Evolutionary conservation across 2,329 filamentous ascomycete species (phyloP).

Genomic region (Diaporthe aspalathi): DNA sequence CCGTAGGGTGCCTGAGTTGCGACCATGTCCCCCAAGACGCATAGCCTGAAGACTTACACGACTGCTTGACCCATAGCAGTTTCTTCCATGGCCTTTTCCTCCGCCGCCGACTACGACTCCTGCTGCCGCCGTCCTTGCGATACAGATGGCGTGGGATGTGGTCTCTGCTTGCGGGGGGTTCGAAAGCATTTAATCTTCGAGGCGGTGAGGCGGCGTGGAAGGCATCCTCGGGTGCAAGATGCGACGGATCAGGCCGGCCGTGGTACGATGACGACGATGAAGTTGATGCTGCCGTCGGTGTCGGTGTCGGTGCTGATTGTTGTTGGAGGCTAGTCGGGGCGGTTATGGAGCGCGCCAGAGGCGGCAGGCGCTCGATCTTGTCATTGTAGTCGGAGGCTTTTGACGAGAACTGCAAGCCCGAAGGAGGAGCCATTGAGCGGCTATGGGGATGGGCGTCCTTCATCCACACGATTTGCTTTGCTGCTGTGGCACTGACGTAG

Average conservation of each 20-base stretch:
- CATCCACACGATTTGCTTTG: constrained; percentile 30
- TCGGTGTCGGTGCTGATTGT: not conserved
- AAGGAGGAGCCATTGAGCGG: constrained; percentile 47
- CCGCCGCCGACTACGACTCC: constrained; percentile 73
- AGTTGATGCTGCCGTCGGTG: constrained; percentile 5
- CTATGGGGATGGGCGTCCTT: constrained; percentile 28
- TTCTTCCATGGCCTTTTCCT: constrained; percentile 90
- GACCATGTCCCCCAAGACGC: too few relatives aligned
- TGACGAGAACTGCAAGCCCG: constrained; percentile 46
- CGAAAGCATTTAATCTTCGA: constrained; percentile 59
- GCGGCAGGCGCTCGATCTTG: constrained; percentile 41
- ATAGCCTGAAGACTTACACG: constrained; percentile 67
- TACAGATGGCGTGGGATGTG: constrained; percentile 53
- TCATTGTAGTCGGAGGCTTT: constrained; percentile 45
- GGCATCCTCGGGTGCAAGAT: constrained; percentile 87
- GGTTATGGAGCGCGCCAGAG: constrained; percentile 55
- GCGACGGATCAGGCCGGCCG: constrained; percentile 68
- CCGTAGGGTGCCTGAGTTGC: not conserved
- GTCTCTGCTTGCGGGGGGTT: constrained; percentile 46
- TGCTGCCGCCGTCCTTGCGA: constrained; percentile 62
- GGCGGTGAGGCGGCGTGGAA: constrained; percentile 74
- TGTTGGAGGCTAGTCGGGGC: constrained; percentile 49
- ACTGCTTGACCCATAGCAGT: constrained; percentile 96
- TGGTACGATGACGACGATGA: constrained; percentile 37
- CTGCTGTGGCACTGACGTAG: not conserved